A percentile compares a stretch with the other conserved stretches of the same genome.
These are phyloP conservation scores for Phaffomyces antillensis DNA, from an alignment of 805 yeast species.

Conservation along the genomic window DNA sequence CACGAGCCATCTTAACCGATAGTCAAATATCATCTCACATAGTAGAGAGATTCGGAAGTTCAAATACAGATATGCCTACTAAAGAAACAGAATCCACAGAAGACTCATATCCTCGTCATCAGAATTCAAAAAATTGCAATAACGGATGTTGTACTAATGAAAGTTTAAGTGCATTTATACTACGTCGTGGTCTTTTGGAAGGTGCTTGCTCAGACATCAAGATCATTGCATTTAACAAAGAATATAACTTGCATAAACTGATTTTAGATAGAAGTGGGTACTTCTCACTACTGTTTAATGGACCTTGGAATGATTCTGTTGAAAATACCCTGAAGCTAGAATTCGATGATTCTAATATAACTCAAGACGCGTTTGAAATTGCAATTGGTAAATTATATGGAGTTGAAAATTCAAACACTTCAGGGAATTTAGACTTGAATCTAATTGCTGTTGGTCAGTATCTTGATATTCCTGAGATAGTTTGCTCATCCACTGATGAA, in stretches of 20 bases:
- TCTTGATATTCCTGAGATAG: conserved; percentile 38
- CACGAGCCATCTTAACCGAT: neutral
- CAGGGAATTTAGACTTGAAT: conserved; percentile 29
- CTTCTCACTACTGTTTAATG: conserved; percentile 37
- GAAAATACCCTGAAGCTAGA: conserved; percentile 22
- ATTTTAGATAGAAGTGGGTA: conserved; percentile 41
- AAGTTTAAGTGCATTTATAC: conserved; percentile 25
- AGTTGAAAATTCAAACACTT: conserved; percentile 26
- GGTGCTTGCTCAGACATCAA: conserved; percentile 45
- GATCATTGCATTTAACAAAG: conserved; percentile 37
- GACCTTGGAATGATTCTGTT: conserved; percentile 33
- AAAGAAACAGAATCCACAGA: conserved; percentile 4
- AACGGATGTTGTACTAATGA: conserved; percentile 24
- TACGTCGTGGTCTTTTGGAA: conserved; percentile 33
- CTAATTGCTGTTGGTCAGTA: conserved; percentile 46
- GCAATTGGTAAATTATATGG: conserved; percentile 44
- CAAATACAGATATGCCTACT: neutral
- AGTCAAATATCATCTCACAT: neutral
- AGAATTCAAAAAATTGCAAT: conserved; percentile 15
- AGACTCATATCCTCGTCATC: neutral
- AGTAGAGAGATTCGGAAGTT: neutral
- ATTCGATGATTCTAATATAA: conserved; percentile 36
- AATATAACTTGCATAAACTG: conserved; percentile 39
- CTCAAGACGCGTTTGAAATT: conserved; percentile 40
- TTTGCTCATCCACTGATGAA: conserved; percentile 35